Base-by-base conservation (phyloP, 768 basidiomycete genomes). In the Austroboletus festivus region DNA sequence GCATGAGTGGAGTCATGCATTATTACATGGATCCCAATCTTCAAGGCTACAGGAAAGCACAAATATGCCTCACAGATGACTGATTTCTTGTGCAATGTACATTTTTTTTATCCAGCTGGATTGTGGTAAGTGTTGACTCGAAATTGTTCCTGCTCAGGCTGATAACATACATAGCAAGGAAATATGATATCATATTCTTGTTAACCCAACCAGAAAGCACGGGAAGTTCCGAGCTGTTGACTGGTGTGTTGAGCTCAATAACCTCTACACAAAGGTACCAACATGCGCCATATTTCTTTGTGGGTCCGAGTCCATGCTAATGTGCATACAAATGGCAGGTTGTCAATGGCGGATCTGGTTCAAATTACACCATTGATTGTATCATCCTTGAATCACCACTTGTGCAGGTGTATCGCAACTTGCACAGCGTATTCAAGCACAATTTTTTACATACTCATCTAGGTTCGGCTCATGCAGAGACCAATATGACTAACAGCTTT, bases 231-330 rank as follows among this genome's bases (percentile, higher is more conserved):
- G 63, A 1, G 65, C 59, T 0, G 55, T 73, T 2, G 74, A 76
- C 41, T 76, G 73, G 73, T 43, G 66, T 8, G 55, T 72, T 1
- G 73, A 78, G 48, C 58, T 68, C 3, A 68, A 74, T 24, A 76
- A 77, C 48, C 61, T 75, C 1, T 73, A 66, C n/a, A 73, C 64
- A 7, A 77, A 75, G 59, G 73, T 72, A 13, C 3, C 5, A 28
- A 6, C 28, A 6, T 28, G n/a, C n/a, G n/a, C n/a, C n/a, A n/a
- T 28, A 12, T 28, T 28, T 28, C 28, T 28, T 28, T 28, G 12
- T n/a, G n/a, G n/a, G n/a, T n/a, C n/a, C n/a, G n/a, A n/a, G n/a
- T n/a, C n/a, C 28, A 28, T 28, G 7, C 5, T 12, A 28, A 28
- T 28, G 5, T 12, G 12, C 7, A 28, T 28, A 28, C 12, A 28